phyloP scores from a whole-genome alignment of 306 rosid genomes.

The Psophocarpus tetragonolobus region DNA sequence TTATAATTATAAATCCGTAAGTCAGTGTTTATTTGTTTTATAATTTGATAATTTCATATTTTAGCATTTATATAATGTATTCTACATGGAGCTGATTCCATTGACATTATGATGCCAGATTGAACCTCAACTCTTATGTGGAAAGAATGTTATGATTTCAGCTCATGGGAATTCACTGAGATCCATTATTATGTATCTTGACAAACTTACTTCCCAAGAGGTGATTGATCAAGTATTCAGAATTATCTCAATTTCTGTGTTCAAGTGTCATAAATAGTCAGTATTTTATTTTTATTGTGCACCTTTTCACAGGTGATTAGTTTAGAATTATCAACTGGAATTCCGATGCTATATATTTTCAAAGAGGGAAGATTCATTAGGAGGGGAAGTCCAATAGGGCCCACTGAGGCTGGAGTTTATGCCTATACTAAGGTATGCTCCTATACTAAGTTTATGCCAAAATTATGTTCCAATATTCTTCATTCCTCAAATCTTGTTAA shows the following conservation, averaged over 20 bases:
- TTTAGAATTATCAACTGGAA: constrained; percentile 86
- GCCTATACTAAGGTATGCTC: constrained; percentile 71
- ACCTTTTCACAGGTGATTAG: constrained; percentile 66
- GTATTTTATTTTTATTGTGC: background rate
- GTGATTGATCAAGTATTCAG: constrained; percentile 38
- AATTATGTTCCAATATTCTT: background rate
- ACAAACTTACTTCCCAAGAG: constrained; percentile 86
- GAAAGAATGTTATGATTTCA: constrained; percentile 85
- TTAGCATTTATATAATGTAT: background rate
- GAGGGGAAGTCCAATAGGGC: constrained; percentile 83
- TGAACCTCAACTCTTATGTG: constrained; percentile 75
- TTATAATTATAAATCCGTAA: background rate
- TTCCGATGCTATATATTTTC: constrained; percentile 89
- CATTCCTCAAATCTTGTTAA: background rate
- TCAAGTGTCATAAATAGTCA: background rate
- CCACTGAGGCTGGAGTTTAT: constrained; percentile 86
- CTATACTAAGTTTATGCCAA: background rate
- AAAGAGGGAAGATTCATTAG: constrained; percentile 81
- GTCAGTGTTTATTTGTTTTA: background rate
- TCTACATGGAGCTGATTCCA: constrained; percentile 24
- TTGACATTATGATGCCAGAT: constrained; percentile 53
- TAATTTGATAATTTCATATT: background rate
- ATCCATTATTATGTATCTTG: constrained; percentile 90
- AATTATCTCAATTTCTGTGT: background rate
- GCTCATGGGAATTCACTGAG: constrained; percentile 96